These are phyloP conservation scores for Nigrograna mackinnonii DNA, from an alignment of 2,329 filamentous ascomycete genomes.

Conservation along the genomic window DNA sequence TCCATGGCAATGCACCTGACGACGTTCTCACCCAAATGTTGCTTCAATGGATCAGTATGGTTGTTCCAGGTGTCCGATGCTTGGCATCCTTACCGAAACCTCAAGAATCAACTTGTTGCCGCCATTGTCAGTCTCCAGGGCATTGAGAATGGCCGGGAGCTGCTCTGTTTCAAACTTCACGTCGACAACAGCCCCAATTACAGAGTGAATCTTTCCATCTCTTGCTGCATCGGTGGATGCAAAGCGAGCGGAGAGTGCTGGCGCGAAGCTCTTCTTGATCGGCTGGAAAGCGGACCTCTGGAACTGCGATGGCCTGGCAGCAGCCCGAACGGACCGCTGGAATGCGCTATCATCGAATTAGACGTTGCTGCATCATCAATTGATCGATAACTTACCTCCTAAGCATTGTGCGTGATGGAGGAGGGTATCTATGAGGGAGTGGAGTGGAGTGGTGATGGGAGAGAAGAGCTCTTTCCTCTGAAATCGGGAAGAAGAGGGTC, in stretches of 20 bases:
- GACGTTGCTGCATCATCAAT: constrained; percentile 41
- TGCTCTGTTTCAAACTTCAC: constrained; percentile 96
- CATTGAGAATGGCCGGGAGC: constrained; percentile 97
- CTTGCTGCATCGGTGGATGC: constrained; percentile 61
- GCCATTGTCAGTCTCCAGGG: constrained; percentile 87
- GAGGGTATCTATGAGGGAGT: constrained; percentile 33
- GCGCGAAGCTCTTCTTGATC: constrained; percentile 60
- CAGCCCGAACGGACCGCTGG: constrained; percentile 65
- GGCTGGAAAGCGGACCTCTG: constrained; percentile 60
- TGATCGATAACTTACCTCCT: constrained; percentile 58
- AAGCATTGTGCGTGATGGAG: constrained; percentile 60
- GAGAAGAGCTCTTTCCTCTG: constrained; percentile 14
- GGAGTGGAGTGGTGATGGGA: constrained; percentile 29
- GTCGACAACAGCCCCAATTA: constrained; percentile 98
- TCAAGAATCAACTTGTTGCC: constrained; percentile 94
- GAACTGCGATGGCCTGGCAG: constrained; percentile 41
- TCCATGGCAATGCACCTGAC: constrained; percentile 99
- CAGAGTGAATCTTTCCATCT: constrained; percentile 72
- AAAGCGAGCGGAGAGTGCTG: constrained; percentile 63
- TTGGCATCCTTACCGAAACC: constrained; percentile 75
- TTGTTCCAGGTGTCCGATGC: constrained; percentile 20
- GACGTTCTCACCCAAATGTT: constrained; percentile 99
- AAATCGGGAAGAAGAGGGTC: constrained; percentile 3
- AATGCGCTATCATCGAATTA: constrained; percentile 61
- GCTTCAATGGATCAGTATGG: constrained; percentile 57